Evolutionary conservation across 176 grass and related monocot genomes (phyloP).

Genomic region (Triticum urartu): DNA sequence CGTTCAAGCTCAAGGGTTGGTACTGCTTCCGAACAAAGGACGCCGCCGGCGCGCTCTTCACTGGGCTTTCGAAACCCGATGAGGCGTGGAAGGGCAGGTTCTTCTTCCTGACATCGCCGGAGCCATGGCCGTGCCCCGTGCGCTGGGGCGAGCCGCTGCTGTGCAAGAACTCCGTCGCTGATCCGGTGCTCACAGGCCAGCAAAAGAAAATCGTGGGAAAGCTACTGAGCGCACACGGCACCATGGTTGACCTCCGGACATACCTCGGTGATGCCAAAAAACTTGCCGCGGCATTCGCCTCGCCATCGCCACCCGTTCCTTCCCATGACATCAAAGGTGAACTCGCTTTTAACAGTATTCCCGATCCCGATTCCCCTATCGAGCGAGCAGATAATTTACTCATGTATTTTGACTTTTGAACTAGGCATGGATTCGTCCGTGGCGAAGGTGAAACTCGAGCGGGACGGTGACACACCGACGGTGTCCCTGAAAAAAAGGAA

Average conservation of each 20-base stretch:
- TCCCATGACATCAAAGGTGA: neutral
- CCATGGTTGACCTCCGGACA: neutral
- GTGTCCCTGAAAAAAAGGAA: constrained; percentile 19
- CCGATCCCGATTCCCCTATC: neutral
- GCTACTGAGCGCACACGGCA: neutral
- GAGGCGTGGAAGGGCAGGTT: neutral
- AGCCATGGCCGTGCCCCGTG: constrained; percentile 24
- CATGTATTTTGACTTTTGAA: neutral
- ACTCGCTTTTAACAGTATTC: neutral
- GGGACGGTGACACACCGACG: neutral
- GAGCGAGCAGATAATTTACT: neutral
- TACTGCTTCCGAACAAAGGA: neutral
- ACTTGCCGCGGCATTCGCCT: neutral
- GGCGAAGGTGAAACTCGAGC: neutral
- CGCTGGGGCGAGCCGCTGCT: neutral
- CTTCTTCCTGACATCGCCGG: constrained; percentile 13
- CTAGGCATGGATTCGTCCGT: neutral
- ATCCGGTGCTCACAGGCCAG: neutral
- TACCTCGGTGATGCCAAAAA: neutral
- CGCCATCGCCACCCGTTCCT: neutral
- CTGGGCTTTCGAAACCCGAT: neutral
- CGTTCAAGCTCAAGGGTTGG: neutral
- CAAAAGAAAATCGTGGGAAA: neutral
- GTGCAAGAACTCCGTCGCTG: neutral
- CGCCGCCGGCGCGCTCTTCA: neutral